These are phyloP conservation scores for Wallacemonas sp. DNA, from an alignment of 208 protist genomes.

Conservation along the genomic window DNA sequence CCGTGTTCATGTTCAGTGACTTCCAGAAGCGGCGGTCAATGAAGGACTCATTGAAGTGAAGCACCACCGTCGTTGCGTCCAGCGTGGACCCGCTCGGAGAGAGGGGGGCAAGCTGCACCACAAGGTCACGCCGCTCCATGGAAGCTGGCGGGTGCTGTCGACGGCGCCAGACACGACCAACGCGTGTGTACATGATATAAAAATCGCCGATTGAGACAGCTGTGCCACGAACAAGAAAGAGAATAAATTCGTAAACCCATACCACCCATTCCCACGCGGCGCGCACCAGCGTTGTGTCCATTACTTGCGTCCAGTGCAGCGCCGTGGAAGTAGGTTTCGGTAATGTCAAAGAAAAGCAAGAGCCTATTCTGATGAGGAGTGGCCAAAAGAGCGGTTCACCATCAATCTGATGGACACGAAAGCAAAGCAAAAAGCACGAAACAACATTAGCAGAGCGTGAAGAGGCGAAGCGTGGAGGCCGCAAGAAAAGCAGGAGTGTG, in stretches of 20 bases:
- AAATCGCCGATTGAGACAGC: slow-evolving; percentile 53
- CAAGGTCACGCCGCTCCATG: slow-evolving; percentile 49
- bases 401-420: background rate
- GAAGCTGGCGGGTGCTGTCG: slow-evolving; percentile 39
- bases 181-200: slow-evolving; percentile 58
- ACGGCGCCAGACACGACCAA: slow-evolving; percentile 45
- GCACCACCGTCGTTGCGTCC: slow-evolving; percentile 35
- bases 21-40: slow-evolving; percentile 63
- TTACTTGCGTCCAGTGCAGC: too few species aligned
- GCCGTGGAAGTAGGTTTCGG: too few species aligned
- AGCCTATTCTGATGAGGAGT: too few species aligned
- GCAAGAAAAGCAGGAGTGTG: background rate
- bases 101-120: slow-evolving; percentile 62
- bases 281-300: background rate
- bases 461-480: background rate
- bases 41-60: slow-evolving; percentile 55
- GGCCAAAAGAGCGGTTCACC: too few species aligned
- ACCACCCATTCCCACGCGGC: slow-evolving; percentile 3
- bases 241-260: slow-evolving; percentile 32
- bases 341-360: too few species aligned
- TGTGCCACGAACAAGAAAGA: slow-evolving; percentile 54
- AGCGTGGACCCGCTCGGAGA: slow-evolving; percentile 46
- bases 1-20: slow-evolving; percentile 29
- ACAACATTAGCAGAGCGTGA: too few species aligned
- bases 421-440: background rate